A percentile compares a stretch with the other conserved stretches of the same genome.
These are phyloP conservation scores for Vanrija humicola DNA, from an alignment of 1,284 basidiomycete species.

Conservation along the genomic window DNA sequence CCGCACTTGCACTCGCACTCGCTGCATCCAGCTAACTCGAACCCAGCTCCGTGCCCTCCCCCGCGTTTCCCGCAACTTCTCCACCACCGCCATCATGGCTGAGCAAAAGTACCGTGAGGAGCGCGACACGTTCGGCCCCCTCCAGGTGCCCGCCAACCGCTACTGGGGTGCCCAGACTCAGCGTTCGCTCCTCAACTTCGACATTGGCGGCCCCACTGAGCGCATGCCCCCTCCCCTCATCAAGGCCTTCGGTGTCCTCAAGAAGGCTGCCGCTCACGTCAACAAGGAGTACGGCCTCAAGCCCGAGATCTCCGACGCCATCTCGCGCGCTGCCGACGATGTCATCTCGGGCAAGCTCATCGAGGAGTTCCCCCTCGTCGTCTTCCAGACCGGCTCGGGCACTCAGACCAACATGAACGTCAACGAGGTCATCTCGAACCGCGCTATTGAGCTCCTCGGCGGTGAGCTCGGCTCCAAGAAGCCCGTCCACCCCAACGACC, in stretches of 20 bases:
- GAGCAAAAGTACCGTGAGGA: slow-evolving; percentile 46
- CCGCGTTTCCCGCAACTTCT: slow-evolving; percentile 20
- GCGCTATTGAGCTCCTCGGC: slow-evolving; percentile 95
- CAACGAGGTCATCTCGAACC: slow-evolving; percentile 99
- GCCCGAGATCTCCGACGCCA: slow-evolving; percentile 80
- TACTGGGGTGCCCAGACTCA: slow-evolving; percentile 99
- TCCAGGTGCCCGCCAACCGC: slow-evolving; percentile 87
- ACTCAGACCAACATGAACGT: slow-evolving; percentile 99
- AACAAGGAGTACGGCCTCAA: slow-evolving; percentile 87
- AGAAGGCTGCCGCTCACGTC: slow-evolving; percentile 93
- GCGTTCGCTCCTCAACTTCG: slow-evolving; percentile 97
- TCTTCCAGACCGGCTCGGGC: slow-evolving; percentile 98
- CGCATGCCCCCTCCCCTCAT: slow-evolving; percentile 90
- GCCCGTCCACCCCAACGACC: slow-evolving; percentile 98
- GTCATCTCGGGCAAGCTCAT: slow-evolving; percentile 93
- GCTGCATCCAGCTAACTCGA: not conserved
- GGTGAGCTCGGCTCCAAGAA: slow-evolving; percentile 94
- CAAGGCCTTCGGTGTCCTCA: slow-evolving; percentile 96
- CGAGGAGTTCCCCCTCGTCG: slow-evolving; percentile 96
- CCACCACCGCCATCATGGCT: slow-evolving; percentile 35
- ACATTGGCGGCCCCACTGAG: slow-evolving; percentile 92
- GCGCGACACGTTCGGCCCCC: slow-evolving; percentile 51
- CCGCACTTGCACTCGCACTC: too few species aligned
- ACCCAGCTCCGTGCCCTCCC: slow-evolving; percentile 21
- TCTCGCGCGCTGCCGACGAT: slow-evolving; percentile 94